Percentiles rank a stretch among this genome's conserved stretches.
Conservation (phyloP, 495 filamentous ascomycete genomes). For the Xylaria grammica region DNA sequence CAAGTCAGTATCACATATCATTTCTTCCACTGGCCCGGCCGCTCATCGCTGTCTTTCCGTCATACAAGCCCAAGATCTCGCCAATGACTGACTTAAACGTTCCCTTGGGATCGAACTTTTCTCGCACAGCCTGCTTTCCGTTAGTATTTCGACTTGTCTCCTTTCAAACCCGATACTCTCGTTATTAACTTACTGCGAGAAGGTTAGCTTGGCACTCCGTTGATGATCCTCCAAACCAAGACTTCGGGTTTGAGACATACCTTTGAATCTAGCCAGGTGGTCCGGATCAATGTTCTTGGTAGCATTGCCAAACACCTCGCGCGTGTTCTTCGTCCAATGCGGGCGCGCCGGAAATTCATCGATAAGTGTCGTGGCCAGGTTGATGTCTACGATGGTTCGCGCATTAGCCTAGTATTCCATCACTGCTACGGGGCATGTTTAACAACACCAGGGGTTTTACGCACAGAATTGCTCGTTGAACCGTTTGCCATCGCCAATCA, state of each 20-base stretch:
- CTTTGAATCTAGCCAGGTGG: slow-evolving; percentile 52
- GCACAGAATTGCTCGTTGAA: slow-evolving; percentile 57
- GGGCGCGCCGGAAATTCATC: slow-evolving; percentile 54
- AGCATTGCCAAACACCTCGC: slow-evolving; percentile 49
- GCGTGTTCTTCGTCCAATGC: slow-evolving; percentile 59
- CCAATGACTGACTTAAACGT: slow-evolving; percentile 53
- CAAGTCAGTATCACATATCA: no score
- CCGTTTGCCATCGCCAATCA: slow-evolving; percentile 49
- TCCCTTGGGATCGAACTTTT: slow-evolving; percentile 51
- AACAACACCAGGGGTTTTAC: slow-evolving; percentile 15
- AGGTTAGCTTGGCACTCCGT: slow-evolving; percentile 8
- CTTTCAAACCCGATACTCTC: neutral
- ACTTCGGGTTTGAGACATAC: slow-evolving; percentile 31
- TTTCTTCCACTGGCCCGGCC: neutral
- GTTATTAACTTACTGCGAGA: slow-evolving; percentile 14
- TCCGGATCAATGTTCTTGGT: slow-evolving; percentile 53
- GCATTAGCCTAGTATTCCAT: slow-evolving; percentile 20
- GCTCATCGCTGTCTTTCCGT: slow-evolving; percentile 3
- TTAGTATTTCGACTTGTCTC: neutral
- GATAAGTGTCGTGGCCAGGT: slow-evolving; percentile 51
- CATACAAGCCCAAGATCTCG: slow-evolving; percentile 52
- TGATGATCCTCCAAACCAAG: neutral
- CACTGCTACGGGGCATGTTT: neutral
- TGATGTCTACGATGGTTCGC: slow-evolving; percentile 38
- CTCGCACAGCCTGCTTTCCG: slow-evolving; percentile 10